Conservation (phyloP, 2,329 filamentous ascomycete species). For the Xylariaceae sp. region DNA sequence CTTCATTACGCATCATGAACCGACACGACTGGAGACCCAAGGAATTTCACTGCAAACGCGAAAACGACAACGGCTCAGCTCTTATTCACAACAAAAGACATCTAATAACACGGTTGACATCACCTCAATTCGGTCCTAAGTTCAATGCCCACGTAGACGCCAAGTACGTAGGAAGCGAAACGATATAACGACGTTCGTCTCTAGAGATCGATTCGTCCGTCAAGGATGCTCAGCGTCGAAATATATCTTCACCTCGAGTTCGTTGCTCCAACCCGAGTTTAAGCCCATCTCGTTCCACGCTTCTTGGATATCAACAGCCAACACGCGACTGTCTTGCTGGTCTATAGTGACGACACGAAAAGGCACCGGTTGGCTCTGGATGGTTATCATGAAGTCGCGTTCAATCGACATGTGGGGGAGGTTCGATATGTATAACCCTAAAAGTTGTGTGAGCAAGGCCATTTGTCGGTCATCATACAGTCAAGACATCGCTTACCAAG, state of each 20-base stretch:
- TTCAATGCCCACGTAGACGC: too few species aligned
- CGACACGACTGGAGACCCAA: too few species aligned
- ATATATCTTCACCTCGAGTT: conserved; percentile 63
- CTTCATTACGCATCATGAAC: too few species aligned
- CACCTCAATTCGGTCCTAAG: not conserved
- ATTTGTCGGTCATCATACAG: not conserved
- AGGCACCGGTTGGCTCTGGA: conserved; percentile 67
- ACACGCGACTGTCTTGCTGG: conserved; percentile 47
- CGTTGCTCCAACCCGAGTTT: conserved; percentile 71
- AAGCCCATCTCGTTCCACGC: conserved; percentile 75
- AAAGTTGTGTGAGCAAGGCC: conserved; percentile 9
- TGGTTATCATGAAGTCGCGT: conserved; percentile 65
- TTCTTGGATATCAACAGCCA: conserved; percentile 69
- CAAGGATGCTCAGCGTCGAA: conserved; percentile 37
- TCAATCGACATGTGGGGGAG: conserved; percentile 56
- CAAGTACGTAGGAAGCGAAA: not conserved
- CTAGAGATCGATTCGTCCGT: not conserved
- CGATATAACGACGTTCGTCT: not conserved
- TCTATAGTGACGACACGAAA: conserved; percentile 57
- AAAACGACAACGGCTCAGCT: too few species aligned
- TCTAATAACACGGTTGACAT: too few species aligned
- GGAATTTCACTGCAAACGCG: too few species aligned
- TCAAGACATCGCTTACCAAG: conserved; percentile 47
- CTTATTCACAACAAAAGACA: too few species aligned
- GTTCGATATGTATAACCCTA: conserved; percentile 70